Percentiles rank a stretch among this genome's conserved stretches.
Evolutionary conservation across 1,284 basidiomycete species (phyloP).

Genomic region (Heterobasidion irregulare): DNA sequence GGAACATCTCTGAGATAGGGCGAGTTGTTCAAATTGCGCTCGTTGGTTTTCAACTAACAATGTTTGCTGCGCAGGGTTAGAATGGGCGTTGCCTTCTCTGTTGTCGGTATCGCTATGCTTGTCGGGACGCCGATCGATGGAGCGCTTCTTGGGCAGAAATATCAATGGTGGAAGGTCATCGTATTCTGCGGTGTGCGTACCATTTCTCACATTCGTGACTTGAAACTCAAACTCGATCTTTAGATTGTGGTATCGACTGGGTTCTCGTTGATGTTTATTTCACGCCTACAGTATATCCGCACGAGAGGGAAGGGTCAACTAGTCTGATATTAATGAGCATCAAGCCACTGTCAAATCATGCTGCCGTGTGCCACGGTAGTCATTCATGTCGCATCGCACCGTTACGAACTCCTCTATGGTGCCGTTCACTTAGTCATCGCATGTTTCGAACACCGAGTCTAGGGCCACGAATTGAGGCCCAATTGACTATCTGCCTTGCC

Average conservation of each 20-base stretch:
- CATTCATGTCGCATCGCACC: no score
- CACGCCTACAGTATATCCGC: background rate
- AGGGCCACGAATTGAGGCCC: no score
- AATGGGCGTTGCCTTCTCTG: constrained; percentile 44
- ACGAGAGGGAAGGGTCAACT: background rate
- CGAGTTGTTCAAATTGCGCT: constrained; percentile 11
- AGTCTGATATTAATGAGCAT: background rate
- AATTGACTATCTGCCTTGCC: no score
- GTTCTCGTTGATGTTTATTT: background rate
- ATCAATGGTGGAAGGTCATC: constrained; percentile 28
- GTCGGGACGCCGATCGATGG: constrained; percentile 42
- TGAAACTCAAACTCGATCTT: background rate
- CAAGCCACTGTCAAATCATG: background rate
- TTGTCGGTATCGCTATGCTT: constrained; percentile 37
- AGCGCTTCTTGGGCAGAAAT: constrained; percentile 24
- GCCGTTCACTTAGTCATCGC: no score
- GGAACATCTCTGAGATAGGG: constrained; percentile 37
- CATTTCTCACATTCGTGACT: background rate
- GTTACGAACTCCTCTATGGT: no score
- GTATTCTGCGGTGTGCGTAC: constrained; percentile 26
- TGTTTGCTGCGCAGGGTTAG: constrained; percentile 14
- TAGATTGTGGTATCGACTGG: background rate
- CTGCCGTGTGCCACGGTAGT: no score
- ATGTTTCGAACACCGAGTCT: no score
- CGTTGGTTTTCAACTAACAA: background rate